Conservation (phyloP, 2,329 filamentous ascomycete genomes). For the Ophiognomonia clavigignenti-juglandacearum region DNA sequence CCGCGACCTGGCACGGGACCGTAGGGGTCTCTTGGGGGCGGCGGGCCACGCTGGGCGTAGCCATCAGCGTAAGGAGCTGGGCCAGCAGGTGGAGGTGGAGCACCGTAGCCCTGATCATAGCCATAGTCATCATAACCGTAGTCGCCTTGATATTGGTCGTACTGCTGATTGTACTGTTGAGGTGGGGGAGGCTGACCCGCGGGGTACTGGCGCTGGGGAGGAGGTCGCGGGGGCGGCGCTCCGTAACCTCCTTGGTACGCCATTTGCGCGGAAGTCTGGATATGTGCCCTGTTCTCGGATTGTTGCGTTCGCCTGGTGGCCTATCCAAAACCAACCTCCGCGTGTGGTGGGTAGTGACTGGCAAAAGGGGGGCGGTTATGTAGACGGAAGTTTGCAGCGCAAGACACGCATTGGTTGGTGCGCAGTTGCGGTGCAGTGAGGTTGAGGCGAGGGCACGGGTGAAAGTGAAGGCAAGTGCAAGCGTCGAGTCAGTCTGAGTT, state of each 20-base stretch:
- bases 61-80: conserved; percentile 36
- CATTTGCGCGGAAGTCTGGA: conserved; percentile 36
- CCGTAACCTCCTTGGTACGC: conserved; percentile 46
- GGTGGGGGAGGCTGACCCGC: conserved; percentile 24
- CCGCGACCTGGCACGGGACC: conserved; percentile 32
- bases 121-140: conserved; percentile 41
- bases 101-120: conserved; percentile 31
- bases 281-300: too few species aligned
- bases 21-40: conserved; percentile 40
- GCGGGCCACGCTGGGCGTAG: conserved; percentile 39
- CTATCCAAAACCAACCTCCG: too few species aligned
- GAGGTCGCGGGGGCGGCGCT: conserved; percentile 35
- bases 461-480: too few species aligned
- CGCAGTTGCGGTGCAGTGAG: too few species aligned
- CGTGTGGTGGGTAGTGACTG: too few species aligned
- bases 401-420: too few species aligned
- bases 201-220: conserved; percentile 32
- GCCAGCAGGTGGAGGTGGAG: conserved; percentile 21
- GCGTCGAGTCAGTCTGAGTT: too few species aligned
- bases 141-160: conserved; percentile 41
- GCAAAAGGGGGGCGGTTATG: too few species aligned
- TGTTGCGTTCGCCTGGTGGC: too few species aligned
- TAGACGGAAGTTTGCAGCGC: too few species aligned
- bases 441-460: too few species aligned
- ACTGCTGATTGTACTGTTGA: conserved; percentile 35